Base-by-base conservation (phyloP, 2,329 filamentous ascomycete genomes). In the Beauveria bassiana region DNA sequence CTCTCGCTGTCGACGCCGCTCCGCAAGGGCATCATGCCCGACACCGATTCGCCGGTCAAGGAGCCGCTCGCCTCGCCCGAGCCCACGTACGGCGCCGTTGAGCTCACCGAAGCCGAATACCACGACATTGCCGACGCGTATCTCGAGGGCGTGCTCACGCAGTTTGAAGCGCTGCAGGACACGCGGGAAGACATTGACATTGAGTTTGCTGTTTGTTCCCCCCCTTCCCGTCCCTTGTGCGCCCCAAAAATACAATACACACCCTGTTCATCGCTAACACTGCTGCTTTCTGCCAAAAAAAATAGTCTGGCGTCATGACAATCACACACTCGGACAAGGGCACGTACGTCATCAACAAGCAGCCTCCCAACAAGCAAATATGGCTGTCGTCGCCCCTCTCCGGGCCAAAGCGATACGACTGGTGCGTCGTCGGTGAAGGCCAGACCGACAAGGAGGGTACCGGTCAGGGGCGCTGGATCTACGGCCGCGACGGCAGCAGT, bases 281-380 rank as follows among this genome's bases (percentile, higher is more conserved):
- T 31, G 40, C n/a, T 45, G 34, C 34, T 38, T 38, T 55, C 61
- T 31, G 16, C 12, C n/a, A n/a, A n/a, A 22, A 12, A 20, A 8
- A 16, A 51, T 68, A 97, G 93, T 84, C 91, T 59, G 93, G 95
- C 61, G 92, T 98, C 61, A 81, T 98, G 68, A 92, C 87, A 65
- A 80, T 98, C 69, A 81, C 78, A 7, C 85, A 90, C 68, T 84
- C 86, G 1, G 78, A 81, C 14, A 79, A 85, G 56, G 92, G 93
- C 64, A 93, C 86, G 34, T 99, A 96, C 72, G 90, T 99, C 63
- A 83, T 99, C 77, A 99, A 99, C 84, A 99, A 99, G 76, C 95
- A 99, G 75, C 95, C 95, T 0, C 92, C 93, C 22, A 98, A 97
- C 81, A 95, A 92, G 80, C 95, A 89, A 73, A 96, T 99, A 71